phyloP scores from a whole-genome alignment of 2,329 filamentous ascomycete genomes.

The Corinectria fuckeliana region DNA sequence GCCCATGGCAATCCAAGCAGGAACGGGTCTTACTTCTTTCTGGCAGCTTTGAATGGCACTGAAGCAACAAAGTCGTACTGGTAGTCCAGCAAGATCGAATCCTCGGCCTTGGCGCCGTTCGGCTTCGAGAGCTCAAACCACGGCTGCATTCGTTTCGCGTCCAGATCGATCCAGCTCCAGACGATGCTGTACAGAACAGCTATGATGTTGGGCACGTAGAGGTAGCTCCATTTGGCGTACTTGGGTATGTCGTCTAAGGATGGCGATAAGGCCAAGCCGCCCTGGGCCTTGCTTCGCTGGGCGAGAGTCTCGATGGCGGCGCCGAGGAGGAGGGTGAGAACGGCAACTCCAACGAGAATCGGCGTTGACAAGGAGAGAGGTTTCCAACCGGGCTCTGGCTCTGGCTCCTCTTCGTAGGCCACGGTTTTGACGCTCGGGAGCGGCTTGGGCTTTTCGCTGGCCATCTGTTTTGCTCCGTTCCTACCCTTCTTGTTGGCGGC shows the following conservation, averaged over 20 bases:
- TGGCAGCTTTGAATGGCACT: constrained; percentile 41
- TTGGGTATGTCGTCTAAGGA: constrained; percentile 44
- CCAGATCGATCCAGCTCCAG: constrained; percentile 67
- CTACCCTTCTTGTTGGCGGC: constrained; percentile 9
- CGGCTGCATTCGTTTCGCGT: constrained; percentile 64
- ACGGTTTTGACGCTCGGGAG: background rate
- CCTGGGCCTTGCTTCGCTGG: constrained; percentile 45
- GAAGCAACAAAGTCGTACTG: constrained; percentile 49
- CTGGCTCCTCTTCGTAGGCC: rapidly evolving
- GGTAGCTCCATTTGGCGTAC: constrained; percentile 47
- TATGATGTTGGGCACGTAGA: constrained; percentile 60
- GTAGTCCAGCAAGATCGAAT: constrained; percentile 61
- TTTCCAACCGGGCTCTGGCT: constrained; percentile 30
- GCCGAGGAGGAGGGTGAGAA: constrained; percentile 49
- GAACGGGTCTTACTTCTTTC: constrained; percentile 37
- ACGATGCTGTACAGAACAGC: constrained; percentile 61
- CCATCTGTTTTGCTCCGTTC: background rate
- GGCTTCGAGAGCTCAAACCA: constrained; percentile 62
- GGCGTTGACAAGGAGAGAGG: constrained; percentile 36
- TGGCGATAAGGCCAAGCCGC: constrained; percentile 46
- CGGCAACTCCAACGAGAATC: constrained; percentile 46
- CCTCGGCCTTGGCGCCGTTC: constrained; percentile 48
- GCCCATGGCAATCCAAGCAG: background rate
- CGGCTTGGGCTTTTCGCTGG: background rate
- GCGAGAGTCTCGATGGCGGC: constrained; percentile 53